Conservation (phyloP, 2,329 filamentous ascomycete genomes). For the Ascochyta pisi region DNA sequence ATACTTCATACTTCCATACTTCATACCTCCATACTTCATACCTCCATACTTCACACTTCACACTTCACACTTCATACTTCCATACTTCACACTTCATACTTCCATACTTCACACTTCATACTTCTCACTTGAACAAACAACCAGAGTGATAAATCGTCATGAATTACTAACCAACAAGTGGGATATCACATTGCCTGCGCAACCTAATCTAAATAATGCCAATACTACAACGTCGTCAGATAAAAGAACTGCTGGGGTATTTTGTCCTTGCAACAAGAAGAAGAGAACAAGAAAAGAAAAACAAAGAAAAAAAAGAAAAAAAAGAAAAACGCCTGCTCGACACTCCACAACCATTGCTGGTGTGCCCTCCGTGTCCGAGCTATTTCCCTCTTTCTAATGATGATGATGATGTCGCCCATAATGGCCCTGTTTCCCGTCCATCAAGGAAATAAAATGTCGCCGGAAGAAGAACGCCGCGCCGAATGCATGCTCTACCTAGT, state of each 20-base stretch:
- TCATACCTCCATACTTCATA: no score
- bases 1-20: no score
- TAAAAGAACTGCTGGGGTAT: conserved; percentile 31
- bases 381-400: conserved; percentile 29
- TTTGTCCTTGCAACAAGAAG: conserved; percentile 20
- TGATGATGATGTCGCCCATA: not conserved
- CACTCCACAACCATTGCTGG: conserved; percentile 23
- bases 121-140: no score
- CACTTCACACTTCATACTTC: no score
- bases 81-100: no score
- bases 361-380: conserved; percentile 13
- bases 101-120: no score
- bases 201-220: conserved; percentile 13
- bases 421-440: no score
- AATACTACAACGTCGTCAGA: not conserved
- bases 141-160: no score
- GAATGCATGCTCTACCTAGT: conserved; percentile 15
- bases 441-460: no score
- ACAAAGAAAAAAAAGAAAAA: conserved; percentile 22
- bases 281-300: not conserved
- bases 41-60: no score
- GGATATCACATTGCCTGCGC: conserved; percentile 25
- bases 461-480: no score
- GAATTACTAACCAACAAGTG: not conserved
- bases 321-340: conserved; percentile 34